Conservation (phyloP, 345 rosid species). For the Excoecaria cochinchinensis region DNA sequence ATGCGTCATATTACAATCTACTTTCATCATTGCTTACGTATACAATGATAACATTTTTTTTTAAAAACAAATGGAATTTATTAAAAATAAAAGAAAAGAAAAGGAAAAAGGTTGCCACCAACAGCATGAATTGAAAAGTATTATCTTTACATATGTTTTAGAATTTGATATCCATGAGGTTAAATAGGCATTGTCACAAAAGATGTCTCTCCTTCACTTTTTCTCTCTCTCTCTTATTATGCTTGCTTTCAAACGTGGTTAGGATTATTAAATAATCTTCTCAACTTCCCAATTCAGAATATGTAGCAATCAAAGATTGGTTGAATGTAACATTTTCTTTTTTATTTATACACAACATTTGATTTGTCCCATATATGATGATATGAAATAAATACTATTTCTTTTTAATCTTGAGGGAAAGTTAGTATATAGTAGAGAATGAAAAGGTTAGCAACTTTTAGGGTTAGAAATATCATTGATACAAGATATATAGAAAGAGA, state of each 20-base stretch:
- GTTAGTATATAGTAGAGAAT: background rate
- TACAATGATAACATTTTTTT: background rate
- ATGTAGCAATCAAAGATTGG: background rate
- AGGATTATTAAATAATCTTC: background rate
- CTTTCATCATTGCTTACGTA: conserved; percentile 49
- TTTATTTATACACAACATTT: background rate
- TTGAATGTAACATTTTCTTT: background rate
- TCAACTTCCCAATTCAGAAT: background rate
- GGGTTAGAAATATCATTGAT: background rate
- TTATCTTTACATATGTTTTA: background rate
- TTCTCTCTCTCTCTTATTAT: background rate
- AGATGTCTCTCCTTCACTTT: background rate
- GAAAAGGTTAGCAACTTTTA: conserved; percentile 14
- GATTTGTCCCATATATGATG: background rate
- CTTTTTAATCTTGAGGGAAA: background rate
- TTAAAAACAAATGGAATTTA: background rate
- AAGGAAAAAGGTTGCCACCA: background rate
- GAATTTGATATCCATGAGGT: background rate
- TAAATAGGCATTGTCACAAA: background rate
- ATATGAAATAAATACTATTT: background rate
- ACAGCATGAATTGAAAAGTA: background rate
- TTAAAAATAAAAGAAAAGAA: background rate
- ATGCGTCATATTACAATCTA: conserved; percentile 23
- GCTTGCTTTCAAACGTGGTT: background rate
- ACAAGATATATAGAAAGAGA: background rate